These are phyloP conservation scores for Claviceps sorghi DNA, from an alignment of 2,329 filamentous ascomycete genomes.

Conservation along the genomic window DNA sequence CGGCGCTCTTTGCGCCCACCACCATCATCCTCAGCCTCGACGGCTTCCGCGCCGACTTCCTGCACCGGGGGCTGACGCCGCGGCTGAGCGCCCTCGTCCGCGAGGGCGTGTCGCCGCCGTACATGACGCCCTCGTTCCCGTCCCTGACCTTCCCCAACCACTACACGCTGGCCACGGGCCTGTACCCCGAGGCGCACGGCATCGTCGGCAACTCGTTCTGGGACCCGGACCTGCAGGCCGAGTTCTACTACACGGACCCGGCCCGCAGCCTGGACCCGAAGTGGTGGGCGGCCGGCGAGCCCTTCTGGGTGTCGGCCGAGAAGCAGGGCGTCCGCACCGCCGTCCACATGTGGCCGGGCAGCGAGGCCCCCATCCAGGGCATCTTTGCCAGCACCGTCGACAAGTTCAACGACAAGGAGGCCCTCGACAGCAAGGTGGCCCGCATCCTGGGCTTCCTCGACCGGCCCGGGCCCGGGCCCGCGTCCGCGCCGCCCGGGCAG, in stretches of 20 bases:
- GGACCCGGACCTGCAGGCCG: conserved; percentile 60
- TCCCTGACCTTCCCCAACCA: conserved; percentile 96
- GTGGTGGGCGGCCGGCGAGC: conserved; percentile 83
- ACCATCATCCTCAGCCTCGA: conserved; percentile 90
- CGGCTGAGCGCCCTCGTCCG: conserved; percentile 63
- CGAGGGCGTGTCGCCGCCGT: conserved; percentile 75
- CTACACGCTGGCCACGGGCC: conserved; percentile 79
- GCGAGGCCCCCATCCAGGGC: conserved; percentile 69
- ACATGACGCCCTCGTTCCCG: conserved; percentile 90
- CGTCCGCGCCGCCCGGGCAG: conserved; percentile 46
- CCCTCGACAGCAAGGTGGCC: conserved; percentile 58
- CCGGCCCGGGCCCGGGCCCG: conserved; percentile 57
- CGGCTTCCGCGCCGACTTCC: conserved; percentile 88
- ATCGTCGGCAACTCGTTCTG: conserved; percentile 91
- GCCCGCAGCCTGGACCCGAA: conserved; percentile 62
- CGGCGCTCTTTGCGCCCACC: conserved; percentile 75
- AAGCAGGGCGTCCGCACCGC: conserved; percentile 62
- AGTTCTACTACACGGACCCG: conserved; percentile 81
- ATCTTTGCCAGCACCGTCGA: conserved; percentile 69
- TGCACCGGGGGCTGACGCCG: conserved; percentile 71
- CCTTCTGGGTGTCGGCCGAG: conserved; percentile 88
- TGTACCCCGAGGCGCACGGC: conserved; percentile 87
- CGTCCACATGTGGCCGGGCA: conserved; percentile 98
- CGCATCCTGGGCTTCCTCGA: conserved; percentile 76
- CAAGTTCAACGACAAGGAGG: conserved; percentile 66